Evolutionary conservation across 208 protist genomes (phyloP), one percentile per base, ranked within the genome.

Genomic region (Kentomonas sorsogonicus): DNA sequence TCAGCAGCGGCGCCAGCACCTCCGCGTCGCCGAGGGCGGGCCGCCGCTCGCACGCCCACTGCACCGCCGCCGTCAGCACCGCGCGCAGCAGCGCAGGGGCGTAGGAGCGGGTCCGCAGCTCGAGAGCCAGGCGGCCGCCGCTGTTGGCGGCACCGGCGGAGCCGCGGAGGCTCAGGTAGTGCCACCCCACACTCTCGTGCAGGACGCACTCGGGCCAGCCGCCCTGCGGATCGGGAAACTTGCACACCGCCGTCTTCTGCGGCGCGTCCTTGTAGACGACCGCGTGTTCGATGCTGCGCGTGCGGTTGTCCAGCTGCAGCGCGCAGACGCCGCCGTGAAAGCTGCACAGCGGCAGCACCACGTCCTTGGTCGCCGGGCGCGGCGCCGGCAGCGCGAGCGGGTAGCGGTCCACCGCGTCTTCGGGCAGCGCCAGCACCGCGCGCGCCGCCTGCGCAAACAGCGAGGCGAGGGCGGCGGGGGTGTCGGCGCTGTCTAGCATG

Each of bases 141-240:
- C 20, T 26, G 9, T 48, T n/a, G 30, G 18, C 33, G 18, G 16
- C 20, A 2, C 16, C 13, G 41, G 50, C 1, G 38, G 43, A 6
- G 41, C 50, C 18, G 46, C 63, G 9, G 53, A 57, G 33, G 6
- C 36, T 16, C 55, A 77, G 33, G 33, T 52, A 72, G n/a, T 51
- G 41, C 65, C 66, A 72, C 33, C 30, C 27, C 26, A 43, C 13
- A 1, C 52, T 36, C 0, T 4, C 36, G 31, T 63, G 71, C 3
- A 91, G 62, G 15, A 63, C 52, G 26, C 62, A 67, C 16, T 73
- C 77, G 20, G 72, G 74, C 81, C 85, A 96, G 9, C 70, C 73
- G 39, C 85, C 83, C 57, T 91, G 81, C 25, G 59, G 58, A 54
- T 96, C 88, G 3, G 91, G 88, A 48, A 82, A 93, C 72, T 88